A percentile compares a stretch with the other conserved stretches of the same genome.
These are phyloP conservation scores for Lotus japonicus DNA, from an alignment of 306 rosid genomes.

Conservation along the genomic window DNA sequence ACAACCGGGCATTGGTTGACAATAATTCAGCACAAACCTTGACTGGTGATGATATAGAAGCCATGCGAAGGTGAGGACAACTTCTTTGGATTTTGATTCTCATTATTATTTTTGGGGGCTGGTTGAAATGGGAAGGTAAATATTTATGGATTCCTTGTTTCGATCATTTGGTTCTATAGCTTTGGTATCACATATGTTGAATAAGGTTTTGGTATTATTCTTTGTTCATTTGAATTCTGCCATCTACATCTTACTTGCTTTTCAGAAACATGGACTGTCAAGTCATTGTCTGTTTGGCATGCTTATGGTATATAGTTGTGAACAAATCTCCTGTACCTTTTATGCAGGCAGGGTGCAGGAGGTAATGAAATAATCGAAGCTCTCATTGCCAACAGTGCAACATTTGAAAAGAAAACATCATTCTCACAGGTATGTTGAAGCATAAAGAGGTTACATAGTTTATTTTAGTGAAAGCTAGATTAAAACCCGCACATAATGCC, in stretches of 20 bases:
- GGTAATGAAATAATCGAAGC: constrained; percentile 94
- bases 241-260: background rate
- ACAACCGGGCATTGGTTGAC: constrained; percentile 66
- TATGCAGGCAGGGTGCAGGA: constrained; percentile 74
- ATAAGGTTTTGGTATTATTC: background rate
- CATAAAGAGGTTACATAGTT: background rate
- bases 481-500: no score
- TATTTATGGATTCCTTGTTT: background rate
- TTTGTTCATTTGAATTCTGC: background rate
- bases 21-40: constrained; percentile 82
- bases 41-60: constrained; percentile 79
- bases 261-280: background rate
- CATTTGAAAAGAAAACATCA: constrained; percentile 81
- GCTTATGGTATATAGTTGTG: background rate
- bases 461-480: background rate
- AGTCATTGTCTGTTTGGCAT: background rate
- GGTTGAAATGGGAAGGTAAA: background rate
- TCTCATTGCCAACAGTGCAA: constrained; percentile 80
- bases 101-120: background rate
- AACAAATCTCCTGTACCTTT: background rate
- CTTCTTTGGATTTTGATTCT: background rate
- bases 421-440: constrained; percentile 75
- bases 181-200: background rate
- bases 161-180: background rate
- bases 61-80: constrained; percentile 59